Evolutionary conservation across 306 rosid species (phyloP).

Genomic region (Argentina anserina): DNA sequence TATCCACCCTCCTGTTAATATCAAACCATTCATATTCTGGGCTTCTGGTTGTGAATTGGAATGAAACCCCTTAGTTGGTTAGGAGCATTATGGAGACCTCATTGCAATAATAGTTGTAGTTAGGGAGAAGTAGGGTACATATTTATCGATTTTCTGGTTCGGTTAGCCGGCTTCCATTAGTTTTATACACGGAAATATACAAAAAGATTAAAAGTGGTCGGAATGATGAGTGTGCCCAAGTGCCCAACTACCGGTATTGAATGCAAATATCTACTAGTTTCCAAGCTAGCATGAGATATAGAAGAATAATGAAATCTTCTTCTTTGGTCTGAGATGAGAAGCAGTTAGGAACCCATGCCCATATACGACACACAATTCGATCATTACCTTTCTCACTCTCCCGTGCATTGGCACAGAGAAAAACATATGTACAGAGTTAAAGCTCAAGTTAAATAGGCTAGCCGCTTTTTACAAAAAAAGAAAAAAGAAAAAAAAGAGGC

Average conservation of each 20-base stretch:
- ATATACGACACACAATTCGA: neutral
- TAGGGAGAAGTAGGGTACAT: neutral
- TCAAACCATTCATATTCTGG: neutral
- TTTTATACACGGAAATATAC: neutral
- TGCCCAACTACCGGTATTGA: neutral
- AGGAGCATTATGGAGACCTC: neutral
- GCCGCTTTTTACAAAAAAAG: no score
- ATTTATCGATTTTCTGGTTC: neutral
- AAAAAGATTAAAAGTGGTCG: neutral
- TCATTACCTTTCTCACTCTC: neutral
- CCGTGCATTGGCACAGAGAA: neutral
- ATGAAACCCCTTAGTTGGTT: neutral
- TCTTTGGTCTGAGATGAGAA: neutral
- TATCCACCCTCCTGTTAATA: neutral
- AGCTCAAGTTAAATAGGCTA: neutral
- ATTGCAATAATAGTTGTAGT: neutral
- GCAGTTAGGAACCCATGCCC: neutral
- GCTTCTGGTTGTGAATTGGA: neutral
- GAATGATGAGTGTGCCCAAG: neutral
- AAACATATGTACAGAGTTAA: neutral
- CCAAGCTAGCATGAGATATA: neutral
- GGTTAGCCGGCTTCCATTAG: neutral
- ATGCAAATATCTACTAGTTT: neutral
- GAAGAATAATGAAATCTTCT: neutral
- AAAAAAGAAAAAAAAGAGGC: no score